Evolutionary conservation across 2,329 filamentous ascomycete genomes (phyloP), one percentile per base, ranked within the genome.

Genomic region (Gremmenia infestans): DNA sequence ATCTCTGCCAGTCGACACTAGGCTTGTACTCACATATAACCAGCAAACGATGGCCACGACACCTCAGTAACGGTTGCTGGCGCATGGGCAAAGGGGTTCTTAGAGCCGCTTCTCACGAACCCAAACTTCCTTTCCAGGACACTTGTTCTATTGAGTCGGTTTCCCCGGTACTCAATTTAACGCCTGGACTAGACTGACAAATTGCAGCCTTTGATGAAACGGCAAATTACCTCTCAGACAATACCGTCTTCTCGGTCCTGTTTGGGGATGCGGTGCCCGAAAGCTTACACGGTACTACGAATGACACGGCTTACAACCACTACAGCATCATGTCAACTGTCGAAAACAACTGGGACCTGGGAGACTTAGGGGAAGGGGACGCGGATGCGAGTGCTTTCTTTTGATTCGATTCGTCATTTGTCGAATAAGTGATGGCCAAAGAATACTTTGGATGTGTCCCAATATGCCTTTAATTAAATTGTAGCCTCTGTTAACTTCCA

Each of bases 31-130:
- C 39, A 57, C 40, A 35, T 4, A 9, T 17, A 14, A 8, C 4
- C 22, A 81, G 86, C 86, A 6, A 83, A 81, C 50, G 86, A 91
- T 65, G 89, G 85, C 36, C 89, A 93, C 66, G 89, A 93, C 71
- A 82, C 81, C 19, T 81, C 81, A 49, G 79, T 92, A 54, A 87
- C 81, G 9, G 78, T 82, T 32, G 86, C 88, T 3, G 87, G 86
- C 5, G 65, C 72, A 12, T 93, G 87, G 86, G 80, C 81, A n/a
- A 81, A 82, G 43, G 72, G 68, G 49, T 92, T 91, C 73, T 72
- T 94, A 2, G 78, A 83, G 56, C 87, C 88, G 0, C 82, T 94
- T 12, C 77, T 93, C 11, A 70, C 78, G 42, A 81, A 93, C 72
- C 69, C 75, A 45, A 80, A 85, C 61, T 92, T 92, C 71, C 87